A percentile compares a stretch with the other conserved stretches of the same genome.
These are phyloP conservation scores for Periconia sp. DNA, from an alignment of 2,329 filamentous ascomycete species.

Conservation along the genomic window DNA sequence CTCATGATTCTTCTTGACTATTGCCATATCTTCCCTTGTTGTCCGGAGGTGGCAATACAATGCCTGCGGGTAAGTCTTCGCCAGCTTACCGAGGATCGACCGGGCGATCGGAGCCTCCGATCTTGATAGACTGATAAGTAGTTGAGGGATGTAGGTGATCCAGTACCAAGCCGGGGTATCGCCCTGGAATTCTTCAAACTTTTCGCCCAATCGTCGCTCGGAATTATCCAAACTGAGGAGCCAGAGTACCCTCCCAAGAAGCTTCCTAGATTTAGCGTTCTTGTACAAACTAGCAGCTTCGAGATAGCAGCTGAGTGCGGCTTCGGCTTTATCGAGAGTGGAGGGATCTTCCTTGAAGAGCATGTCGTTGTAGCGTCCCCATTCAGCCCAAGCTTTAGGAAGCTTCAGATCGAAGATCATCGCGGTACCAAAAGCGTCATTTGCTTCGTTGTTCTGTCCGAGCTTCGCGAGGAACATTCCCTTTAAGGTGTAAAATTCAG, in stretches of 20 bases:
- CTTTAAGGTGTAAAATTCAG: slow-evolving; percentile 98
- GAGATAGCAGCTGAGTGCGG: slow-evolving; percentile 93
- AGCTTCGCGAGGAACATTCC: slow-evolving; percentile 99
- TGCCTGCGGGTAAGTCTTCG: slow-evolving; percentile 91
- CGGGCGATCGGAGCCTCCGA: slow-evolving; percentile 89
- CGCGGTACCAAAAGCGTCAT: slow-evolving; percentile 92
- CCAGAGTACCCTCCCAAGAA: slow-evolving; percentile 94
- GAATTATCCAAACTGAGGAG: slow-evolving; percentile 91
- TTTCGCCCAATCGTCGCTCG: slow-evolving; percentile 79
- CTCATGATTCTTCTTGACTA: slow-evolving; percentile 87
- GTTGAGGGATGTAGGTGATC: slow-evolving; percentile 98
- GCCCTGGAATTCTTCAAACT: slow-evolving; percentile 96
- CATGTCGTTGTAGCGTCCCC: slow-evolving; percentile 97
- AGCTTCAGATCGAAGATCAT: slow-evolving; percentile 95
- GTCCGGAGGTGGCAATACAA: slow-evolving; percentile 95
- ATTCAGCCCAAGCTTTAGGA: slow-evolving; percentile 98
- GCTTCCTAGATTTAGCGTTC: slow-evolving; percentile 92
- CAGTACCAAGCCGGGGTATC: slow-evolving; percentile 99
- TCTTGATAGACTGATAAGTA: slow-evolving; percentile 88
- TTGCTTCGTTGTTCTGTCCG: slow-evolving; percentile 86
- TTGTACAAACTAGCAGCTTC: slow-evolving; percentile 97
- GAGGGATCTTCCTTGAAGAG: slow-evolving; percentile 90
- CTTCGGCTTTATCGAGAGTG: slow-evolving; percentile 82
- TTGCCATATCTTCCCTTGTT: slow-evolving; percentile 89
- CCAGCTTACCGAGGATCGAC: slow-evolving; percentile 87